These are phyloP conservation scores for Lachancea thermotolerans DNA, from an alignment of 805 yeast species.

Conservation along the genomic window DNA sequence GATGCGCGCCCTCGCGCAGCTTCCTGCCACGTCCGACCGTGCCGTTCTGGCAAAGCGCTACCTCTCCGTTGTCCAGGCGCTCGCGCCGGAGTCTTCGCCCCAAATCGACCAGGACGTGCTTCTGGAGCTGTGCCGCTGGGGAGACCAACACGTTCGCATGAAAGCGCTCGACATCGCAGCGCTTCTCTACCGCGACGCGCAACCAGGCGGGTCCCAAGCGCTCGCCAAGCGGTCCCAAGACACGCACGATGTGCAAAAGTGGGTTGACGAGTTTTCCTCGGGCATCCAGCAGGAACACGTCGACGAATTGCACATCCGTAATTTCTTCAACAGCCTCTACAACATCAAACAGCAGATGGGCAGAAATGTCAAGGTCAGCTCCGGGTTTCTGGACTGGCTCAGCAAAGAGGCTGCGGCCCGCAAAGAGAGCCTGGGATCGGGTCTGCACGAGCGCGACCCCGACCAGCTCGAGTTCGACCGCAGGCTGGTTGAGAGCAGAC, in stretches of 20 bases:
- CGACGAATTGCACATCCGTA: slow-evolving; percentile 38
- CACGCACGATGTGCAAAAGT: slow-evolving; percentile 15
- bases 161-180: slow-evolving; percentile 28
- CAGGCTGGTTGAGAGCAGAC: slow-evolving; percentile 45
- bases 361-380: slow-evolving; percentile 29
- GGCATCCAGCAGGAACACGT: slow-evolving; percentile 22
- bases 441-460: slow-evolving; percentile 25
- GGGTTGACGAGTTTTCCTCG: slow-evolving; percentile 24
- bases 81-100: slow-evolving; percentile 14
- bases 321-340: slow-evolving; percentile 36
- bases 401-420: slow-evolving; percentile 38
- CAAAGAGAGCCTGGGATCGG: slow-evolving; percentile 19
- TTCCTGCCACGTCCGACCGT: slow-evolving; percentile 1
- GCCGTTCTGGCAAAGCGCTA: slow-evolving; percentile 21
- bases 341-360: slow-evolving; percentile 30
- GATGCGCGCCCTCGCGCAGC: slow-evolving; percentile 12
- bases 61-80: slow-evolving; percentile 24
- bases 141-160: slow-evolving; percentile 21
- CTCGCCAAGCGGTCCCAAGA: slow-evolving; percentile 12
- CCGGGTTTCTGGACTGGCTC: slow-evolving; percentile 59
- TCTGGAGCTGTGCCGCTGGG: slow-evolving; percentile 13
- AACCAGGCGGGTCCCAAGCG: slow-evolving; percentile 1
- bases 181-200: slow-evolving; percentile 12
- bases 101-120: slow-evolving; percentile 15
- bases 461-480: slow-evolving; percentile 34